These are phyloP conservation scores for Phytophthora niederhauseri DNA, from an alignment of 352 stramenopile species.

Conservation along the genomic window DNA sequence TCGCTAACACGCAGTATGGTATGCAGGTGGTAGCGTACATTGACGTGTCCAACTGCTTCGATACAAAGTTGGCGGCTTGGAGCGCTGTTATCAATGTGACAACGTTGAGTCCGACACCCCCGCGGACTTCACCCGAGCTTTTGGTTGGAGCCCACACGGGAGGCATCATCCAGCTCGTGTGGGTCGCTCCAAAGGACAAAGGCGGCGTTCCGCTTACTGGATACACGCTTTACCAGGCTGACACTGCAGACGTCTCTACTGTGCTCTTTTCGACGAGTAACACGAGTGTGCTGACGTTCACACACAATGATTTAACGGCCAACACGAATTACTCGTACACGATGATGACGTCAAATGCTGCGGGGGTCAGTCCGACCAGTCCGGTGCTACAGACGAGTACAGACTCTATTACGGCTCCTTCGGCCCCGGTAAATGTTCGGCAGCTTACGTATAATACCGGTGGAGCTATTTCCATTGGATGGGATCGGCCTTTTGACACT, in stretches of 20 bases:
- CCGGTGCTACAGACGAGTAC: slow-evolving; percentile 40
- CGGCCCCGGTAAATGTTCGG: slow-evolving; percentile 46
- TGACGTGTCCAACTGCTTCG: slow-evolving; percentile 46
- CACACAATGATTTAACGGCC: slow-evolving; percentile 55
- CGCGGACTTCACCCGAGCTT: slow-evolving; percentile 33
- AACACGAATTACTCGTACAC: slow-evolving; percentile 57
- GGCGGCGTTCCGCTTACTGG: slow-evolving; percentile 38
- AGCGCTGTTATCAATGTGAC: slow-evolving; percentile 18
- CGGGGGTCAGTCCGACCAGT: slow-evolving; percentile 51
- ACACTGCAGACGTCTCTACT: slow-evolving; percentile 9
- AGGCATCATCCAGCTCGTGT: slow-evolving; percentile 45
- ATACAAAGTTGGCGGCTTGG: slow-evolving; percentile 23
- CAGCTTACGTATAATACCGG: slow-evolving; percentile 53
- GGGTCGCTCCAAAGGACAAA: slow-evolving; percentile 36
- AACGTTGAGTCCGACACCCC: slow-evolving; percentile 30
- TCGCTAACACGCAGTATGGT: slow-evolving; percentile 31
- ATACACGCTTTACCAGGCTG: slow-evolving; percentile 39
- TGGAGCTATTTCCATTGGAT: slow-evolving; percentile 61
- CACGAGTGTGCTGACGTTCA: slow-evolving; percentile 33
- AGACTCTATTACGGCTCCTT: slow-evolving; percentile 46
- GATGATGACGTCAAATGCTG: slow-evolving; percentile 41
- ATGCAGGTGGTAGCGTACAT: slow-evolving; percentile 46
- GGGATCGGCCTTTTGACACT: slow-evolving; percentile 58
- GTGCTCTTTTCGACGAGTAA: slow-evolving; percentile 34
- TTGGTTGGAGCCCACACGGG: slow-evolving; percentile 35